Conservation (phyloP, 129 eudicot genomes). For the Helichrysum umbraculigerum region DNA sequence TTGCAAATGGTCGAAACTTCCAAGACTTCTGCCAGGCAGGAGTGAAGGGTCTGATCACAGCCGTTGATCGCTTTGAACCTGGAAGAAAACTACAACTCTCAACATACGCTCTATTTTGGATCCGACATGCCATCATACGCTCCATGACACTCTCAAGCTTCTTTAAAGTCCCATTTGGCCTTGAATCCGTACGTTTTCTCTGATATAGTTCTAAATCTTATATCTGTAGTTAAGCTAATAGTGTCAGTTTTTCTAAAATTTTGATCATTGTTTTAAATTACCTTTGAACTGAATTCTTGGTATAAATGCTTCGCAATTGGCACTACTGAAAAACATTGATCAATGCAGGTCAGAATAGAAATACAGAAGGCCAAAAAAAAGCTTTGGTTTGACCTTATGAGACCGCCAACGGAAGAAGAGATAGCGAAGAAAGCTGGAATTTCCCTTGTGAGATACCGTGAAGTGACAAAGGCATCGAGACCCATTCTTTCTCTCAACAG, state of each 20-base stretch:
- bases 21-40: constrained; percentile 98
- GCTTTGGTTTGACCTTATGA: constrained; percentile 65
- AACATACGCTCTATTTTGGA: constrained; percentile 92
- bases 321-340: constrained; percentile 11
- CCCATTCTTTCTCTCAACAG: constrained; percentile 72
- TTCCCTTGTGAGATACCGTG: constrained; percentile 72
- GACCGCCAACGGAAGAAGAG: constrained; percentile 82
- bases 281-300: not conserved
- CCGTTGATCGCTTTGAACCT: constrained; percentile 95
- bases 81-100: constrained; percentile 72
- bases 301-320: not conserved
- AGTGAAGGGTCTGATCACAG: constrained; percentile 89
- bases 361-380: constrained; percentile 75
- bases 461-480: constrained; percentile 66
- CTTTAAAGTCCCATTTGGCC: constrained; percentile 85
- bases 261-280: not conserved
- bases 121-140: constrained; percentile 88
- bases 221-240: not conserved
- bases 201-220: constrained; percentile 5
- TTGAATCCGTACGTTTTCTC: constrained; percentile 71
- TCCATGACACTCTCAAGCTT: constrained; percentile 88
- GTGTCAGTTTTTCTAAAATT: not conserved
- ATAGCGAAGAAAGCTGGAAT: constrained; percentile 67
- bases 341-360: constrained; percentile 71
- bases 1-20: constrained; percentile 68